Evolutionary conservation across 225 moss, liverwort and hornwort species (phyloP), one percentile per base, ranked within the genome.

Genomic region (Thuidium tamariscinum): DNA sequence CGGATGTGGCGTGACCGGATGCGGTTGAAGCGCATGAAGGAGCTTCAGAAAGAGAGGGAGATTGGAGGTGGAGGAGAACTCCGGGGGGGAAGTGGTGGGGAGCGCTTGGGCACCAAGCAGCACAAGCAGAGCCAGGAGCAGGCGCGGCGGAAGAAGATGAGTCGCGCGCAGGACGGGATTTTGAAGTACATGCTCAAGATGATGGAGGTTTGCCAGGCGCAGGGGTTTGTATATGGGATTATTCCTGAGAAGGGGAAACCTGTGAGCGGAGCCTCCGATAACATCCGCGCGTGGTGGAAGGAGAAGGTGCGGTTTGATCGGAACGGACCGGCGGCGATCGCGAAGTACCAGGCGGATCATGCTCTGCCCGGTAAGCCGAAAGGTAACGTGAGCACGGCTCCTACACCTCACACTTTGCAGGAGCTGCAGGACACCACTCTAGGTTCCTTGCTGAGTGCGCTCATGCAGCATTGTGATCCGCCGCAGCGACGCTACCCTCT

Each of bases 211-310:
- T 99, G 98, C 66, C 94, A 99, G 86, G 98, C 97, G 75, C 97
- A 99, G 83, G 98, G 98, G 67, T 99, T 99, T 76, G 98, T 99
- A 49, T 99, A 99, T 49, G 98, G 98, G 90, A 99, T 99, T 73
- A 99, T 99, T 16, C 98, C 98, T 8, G 98, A 99, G 91, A 99
- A 97, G 54, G 98, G 98, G 68, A 99, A 99, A 91, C 97, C 98
- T 2, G 97, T 99, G 66, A 97, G 97, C 55, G 98, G 98, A 11
- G 97, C 98, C 13, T 95, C 94, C 3, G 97, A 99, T 15, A 99
- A 99, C 83, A 97, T 99, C 36, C 94, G 98, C 15, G 97, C 98
- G 37, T 99, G 98, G 98, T 99, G 98, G 98, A 99, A 99, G 93
- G 98, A 99, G 90, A 99, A 96, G 79, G 98, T 99, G 88, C 89